Base-by-base conservation (phyloP, 345 rosid genomes). In the Cardamine resedifolia region DNA sequence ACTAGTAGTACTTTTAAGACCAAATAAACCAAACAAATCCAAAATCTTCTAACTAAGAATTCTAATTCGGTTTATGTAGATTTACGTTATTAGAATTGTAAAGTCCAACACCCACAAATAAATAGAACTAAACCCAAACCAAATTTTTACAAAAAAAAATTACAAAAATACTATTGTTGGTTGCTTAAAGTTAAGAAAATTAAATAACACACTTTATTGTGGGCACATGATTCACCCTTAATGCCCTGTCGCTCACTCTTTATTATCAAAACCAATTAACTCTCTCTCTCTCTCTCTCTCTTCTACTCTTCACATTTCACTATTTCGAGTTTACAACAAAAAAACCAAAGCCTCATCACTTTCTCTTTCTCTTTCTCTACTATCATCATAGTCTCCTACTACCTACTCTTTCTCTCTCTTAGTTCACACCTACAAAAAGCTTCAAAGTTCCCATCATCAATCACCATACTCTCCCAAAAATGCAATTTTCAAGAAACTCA, bases 401-500 rank as follows among this genome's bases (percentile, higher is more conserved):
- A 52, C 55, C 73, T 59, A 58, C 72, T 65, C 41, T 58, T 18
- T 10, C 9, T 20, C 19, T 68, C 68, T 58, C 77, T 31, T 23
- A 36, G 9, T 58, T 74, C 59, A 14, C 47, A 27, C 36, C 28
- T 74, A 58, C 72, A 48, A 41, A 73, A 75, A 51, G 19, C 39
- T 21, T 68, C 56, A 21, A 41, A 33, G 47, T 24, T 68, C 57
- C 41, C 49, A 75, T 75, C 68, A 30, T 39, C 24, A 33, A 75
- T 75, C 68, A 30, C 48, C 24, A 33, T 3, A 51, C n/a, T 10
- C 58, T 44, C 73, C 51, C 48, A 9, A 67, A 21, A 7, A 76
- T 76, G 79, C 79, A 69, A 55, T 69, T 55, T 20, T 62, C 80
- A 10, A 84, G 90, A 48, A 81, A 77, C 53, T 83, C 91, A 28